phyloP scores from a whole-genome alignment of 2,329 filamentous ascomycete genomes.

The Scedosporium boydii region DNA sequence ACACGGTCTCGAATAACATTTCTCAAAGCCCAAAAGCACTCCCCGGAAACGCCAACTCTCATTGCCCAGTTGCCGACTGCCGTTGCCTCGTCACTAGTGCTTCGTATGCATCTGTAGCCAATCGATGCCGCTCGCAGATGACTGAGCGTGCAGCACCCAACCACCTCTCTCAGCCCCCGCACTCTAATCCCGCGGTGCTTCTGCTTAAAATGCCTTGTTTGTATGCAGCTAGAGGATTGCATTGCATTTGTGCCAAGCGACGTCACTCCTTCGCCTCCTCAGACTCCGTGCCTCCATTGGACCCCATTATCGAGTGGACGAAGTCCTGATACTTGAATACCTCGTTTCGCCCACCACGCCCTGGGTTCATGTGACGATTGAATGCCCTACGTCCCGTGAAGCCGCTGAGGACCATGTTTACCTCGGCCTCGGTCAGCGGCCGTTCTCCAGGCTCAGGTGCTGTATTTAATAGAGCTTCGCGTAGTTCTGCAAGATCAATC shows the following conservation, averaged over 20 bases:
- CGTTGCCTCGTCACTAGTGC: conserved; percentile 3
- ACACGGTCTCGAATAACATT: too few relatives aligned
- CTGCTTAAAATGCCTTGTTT: neutral
- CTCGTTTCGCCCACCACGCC: conserved; percentile 36
- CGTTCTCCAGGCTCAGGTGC: conserved; percentile 63
- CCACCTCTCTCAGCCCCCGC: neutral
- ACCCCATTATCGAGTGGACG: conserved; percentile 58
- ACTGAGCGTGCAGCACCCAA: conserved; percentile 1
- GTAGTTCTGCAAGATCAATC: conserved; percentile 72
- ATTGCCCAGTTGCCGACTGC: neutral
- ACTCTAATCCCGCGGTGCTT: neutral
- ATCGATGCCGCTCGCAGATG: neutral
- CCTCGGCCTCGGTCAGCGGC: conserved; percentile 58
- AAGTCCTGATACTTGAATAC: conserved; percentile 95
- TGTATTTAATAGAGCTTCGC: conserved; percentile 74
- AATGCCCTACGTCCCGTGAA: conserved; percentile 82
- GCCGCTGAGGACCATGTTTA: conserved; percentile 78
- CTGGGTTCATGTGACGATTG: conserved; percentile 47
- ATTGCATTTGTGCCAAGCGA: neutral
- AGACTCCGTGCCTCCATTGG: conserved; percentile 24
- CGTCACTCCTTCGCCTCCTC: neutral
- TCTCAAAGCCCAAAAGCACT: neutral
- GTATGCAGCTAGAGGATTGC: neutral
- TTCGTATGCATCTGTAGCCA: neutral
- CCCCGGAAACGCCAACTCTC: neutral